A percentile compares a stretch with the other conserved stretches of the same genome.
Evolutionary conservation across 257 asterid genomes (phyloP).

Genomic region (Coffea eugenioides): DNA sequence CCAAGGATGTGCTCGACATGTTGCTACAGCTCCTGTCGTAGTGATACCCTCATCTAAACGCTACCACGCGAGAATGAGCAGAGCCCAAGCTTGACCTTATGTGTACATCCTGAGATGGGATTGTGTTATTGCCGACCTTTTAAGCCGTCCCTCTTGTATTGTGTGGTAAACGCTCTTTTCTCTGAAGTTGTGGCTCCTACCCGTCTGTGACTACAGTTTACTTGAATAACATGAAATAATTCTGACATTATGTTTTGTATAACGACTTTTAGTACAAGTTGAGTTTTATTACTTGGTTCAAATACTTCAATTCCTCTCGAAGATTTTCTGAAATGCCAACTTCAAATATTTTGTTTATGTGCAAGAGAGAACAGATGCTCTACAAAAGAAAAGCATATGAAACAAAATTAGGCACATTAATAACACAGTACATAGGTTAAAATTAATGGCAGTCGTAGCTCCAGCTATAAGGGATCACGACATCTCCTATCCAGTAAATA

Average conservation of each 20-base stretch:
- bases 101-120: background rate
- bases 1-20: background rate
- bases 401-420: slow-evolving; percentile 10
- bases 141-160: background rate
- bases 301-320: slow-evolving; percentile 58
- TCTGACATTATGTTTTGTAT: background rate
- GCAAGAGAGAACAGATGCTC: slow-evolving; percentile 88
- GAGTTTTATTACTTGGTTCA: slow-evolving; percentile 21
- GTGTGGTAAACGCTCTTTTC: background rate
- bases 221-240: background rate
- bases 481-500: slow-evolving; percentile 1
- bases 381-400: slow-evolving; percentile 24
- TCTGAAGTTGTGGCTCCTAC: background rate
- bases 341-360: slow-evolving; percentile 87
- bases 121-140: background rate
- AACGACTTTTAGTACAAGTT: background rate
- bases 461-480: background rate
- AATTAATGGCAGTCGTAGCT: background rate
- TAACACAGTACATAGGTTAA: background rate
- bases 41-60: background rate
- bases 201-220: background rate
- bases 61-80: background rate
- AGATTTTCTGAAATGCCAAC: slow-evolving; percentile 81
- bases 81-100: background rate
- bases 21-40: background rate